Evolutionary conservation across 139 green algal genomes (phyloP).

Genomic region (Ulvella scutata): DNA sequence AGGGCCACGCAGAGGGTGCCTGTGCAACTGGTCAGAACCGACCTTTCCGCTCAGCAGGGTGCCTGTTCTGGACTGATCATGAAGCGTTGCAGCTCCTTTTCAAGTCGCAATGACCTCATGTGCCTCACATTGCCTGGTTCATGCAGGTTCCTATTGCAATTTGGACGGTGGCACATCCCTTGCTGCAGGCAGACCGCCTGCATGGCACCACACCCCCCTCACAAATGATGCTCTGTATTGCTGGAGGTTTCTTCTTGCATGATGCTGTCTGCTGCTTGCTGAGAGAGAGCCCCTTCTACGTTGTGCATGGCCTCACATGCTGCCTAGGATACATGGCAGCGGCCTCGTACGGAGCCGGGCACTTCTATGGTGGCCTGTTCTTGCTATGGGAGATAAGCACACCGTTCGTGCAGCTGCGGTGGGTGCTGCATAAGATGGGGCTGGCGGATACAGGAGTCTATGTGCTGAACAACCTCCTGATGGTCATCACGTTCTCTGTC

Average conservation of each 20-base stretch:
- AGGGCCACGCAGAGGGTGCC: no score
- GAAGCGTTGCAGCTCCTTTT: no score
- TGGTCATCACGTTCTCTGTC: conserved; percentile 18
- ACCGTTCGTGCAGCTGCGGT: conserved; percentile 30
- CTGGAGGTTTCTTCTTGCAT: conserved; percentile 25
- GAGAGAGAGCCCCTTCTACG: conserved; percentile 16
- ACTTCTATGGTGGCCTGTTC: conserved; percentile 27
- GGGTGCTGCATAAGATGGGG: conserved; percentile 29
- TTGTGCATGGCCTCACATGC: conserved; percentile 20
- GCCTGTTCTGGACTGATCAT: no score
- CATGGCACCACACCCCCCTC: conserved; percentile 10
- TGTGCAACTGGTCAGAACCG: no score
- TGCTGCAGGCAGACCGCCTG: conserved; percentile 5
- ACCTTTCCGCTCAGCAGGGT: no score
- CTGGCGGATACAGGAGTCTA: conserved; percentile 12
- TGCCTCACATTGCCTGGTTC: no score
- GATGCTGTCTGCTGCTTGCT: conserved; percentile 14
- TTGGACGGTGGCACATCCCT: conserved; percentile 11
- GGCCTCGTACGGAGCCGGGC: conserved; percentile 8
- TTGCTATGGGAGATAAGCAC: conserved; percentile 40
- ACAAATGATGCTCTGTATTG: conserved; percentile 10
- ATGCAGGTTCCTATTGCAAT: conserved; percentile 19
- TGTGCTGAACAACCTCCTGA: conserved; percentile 21
- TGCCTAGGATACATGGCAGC: conserved; percentile 19
- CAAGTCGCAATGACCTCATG: no score